Evolutionary conservation across 805 yeast genomes (phyloP).

Genomic region (Phaffomyces opuntiae): DNA sequence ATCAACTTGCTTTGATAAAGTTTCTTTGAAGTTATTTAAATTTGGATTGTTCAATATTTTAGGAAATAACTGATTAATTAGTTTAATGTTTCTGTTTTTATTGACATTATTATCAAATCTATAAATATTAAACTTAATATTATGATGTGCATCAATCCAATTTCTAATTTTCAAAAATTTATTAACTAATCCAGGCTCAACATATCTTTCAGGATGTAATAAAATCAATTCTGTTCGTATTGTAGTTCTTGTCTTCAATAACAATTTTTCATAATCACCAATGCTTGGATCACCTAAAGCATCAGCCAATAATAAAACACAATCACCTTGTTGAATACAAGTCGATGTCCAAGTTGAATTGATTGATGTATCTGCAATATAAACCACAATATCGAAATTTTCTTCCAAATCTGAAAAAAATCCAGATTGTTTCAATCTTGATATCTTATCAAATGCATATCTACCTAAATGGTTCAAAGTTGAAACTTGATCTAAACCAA

Average conservation of each 20-base stretch:
- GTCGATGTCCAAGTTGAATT: conserved; percentile 87
- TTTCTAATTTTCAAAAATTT: conserved; percentile 77
- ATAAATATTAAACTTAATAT: conserved; percentile 58
- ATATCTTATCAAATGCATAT: conserved; percentile 86
- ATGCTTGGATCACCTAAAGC: conserved; percentile 64
- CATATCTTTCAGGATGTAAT: conserved; percentile 75
- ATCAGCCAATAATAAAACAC: conserved; percentile 83
- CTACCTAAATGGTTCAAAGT: conserved; percentile 77
- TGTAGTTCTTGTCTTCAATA: conserved; percentile 69
- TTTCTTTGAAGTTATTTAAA: conserved; percentile 12
- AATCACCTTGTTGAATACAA: conserved; percentile 92
- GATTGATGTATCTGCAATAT: conserved; percentile 79
- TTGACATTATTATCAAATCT: background rate
- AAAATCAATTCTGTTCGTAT: conserved; percentile 84
- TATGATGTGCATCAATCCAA: conserved; percentile 94
- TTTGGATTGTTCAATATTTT: conserved; percentile 11
- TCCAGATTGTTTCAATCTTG: conserved; percentile 80
- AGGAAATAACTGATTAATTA: conserved; percentile 7
- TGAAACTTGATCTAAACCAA: conserved; percentile 77
- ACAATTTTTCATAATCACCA: conserved; percentile 79
- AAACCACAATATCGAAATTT: conserved; percentile 77
- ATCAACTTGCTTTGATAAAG: conserved; percentile 31
- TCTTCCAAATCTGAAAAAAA: conserved; percentile 90
- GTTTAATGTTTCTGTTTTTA: background rate
- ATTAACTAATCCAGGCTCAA: conserved; percentile 78